A percentile compares a stretch with the other conserved stretches of the same genome.
Conservation (phyloP, 2,329 filamentous ascomycete species). For the Fusarium sp. region DNA sequence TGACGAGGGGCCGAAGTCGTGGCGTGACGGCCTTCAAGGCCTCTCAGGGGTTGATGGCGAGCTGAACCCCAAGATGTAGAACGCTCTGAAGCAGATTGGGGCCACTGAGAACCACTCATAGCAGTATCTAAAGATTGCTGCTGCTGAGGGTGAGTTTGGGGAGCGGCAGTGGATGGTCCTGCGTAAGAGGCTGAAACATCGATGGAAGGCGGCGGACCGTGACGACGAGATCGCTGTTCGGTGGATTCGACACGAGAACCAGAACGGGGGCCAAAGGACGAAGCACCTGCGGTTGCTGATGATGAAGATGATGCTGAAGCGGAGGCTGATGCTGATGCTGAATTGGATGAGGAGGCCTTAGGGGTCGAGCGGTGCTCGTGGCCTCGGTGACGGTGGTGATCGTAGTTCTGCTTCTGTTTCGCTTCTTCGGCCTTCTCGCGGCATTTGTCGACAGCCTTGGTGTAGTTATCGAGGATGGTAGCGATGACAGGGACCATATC, state of each 20-base stretch:
- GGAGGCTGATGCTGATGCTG: constrained; percentile 48
- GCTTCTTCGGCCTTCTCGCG: constrained; percentile 86
- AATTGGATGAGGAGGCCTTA: constrained; percentile 54
- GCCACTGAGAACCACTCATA: constrained; percentile 39
- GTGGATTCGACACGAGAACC: constrained; percentile 64
- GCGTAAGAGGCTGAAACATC: constrained; percentile 60
- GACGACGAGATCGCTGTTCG: constrained; percentile 74
- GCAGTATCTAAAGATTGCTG: constrained; percentile 43
- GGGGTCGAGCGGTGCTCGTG: constrained; percentile 61
- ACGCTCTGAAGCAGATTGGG: constrained; percentile 40
- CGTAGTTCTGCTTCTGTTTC: constrained; percentile 74
- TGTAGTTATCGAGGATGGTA: constrained; percentile 97
- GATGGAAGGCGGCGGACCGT: constrained; percentile 81
- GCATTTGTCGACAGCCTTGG: constrained; percentile 93
- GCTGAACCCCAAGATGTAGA: constrained; percentile 40
- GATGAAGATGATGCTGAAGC: constrained; percentile 49
- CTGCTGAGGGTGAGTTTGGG: constrained; percentile 28
- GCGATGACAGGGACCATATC: constrained; percentile 99
- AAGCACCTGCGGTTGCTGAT: constrained; percentile 21
- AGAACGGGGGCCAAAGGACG: constrained; percentile 63
- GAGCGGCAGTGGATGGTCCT: constrained; percentile 51
- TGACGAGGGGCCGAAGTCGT: constrained; percentile 63
- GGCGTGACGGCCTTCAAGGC: constrained; percentile 61
- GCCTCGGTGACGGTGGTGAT: constrained; percentile 62
- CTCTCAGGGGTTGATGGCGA: constrained; percentile 64